phyloP scores from a whole-genome alignment of 2,329 filamentous ascomycete genomes.

The Colletotrichum cereale region DNA sequence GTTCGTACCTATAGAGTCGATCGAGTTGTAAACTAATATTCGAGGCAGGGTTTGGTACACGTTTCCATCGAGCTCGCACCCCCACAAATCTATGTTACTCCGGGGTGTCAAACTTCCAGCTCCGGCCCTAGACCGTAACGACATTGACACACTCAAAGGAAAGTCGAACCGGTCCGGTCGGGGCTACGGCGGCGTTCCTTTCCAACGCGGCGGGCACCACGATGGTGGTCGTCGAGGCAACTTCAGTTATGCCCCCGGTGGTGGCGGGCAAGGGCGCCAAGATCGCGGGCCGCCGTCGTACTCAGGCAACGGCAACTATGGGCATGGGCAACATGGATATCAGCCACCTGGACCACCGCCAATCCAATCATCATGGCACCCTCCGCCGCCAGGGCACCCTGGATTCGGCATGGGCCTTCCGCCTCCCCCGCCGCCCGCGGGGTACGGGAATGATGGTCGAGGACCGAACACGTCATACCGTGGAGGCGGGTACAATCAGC shows the following conservation, averaged over 20 bases:
- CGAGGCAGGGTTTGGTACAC: constrained; percentile 81
- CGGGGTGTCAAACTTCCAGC: constrained; percentile 81
- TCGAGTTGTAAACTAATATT: constrained; percentile 46
- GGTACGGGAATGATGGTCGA: constrained; percentile 43
- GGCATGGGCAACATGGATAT: constrained; percentile 36
- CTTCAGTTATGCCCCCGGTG: constrained; percentile 64
- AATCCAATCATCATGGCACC: constrained; percentile 52
- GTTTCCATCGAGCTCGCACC: constrained; percentile 77
- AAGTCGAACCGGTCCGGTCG: constrained; percentile 76
- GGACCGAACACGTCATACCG: constrained; percentile 21
- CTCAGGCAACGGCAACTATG: constrained; percentile 32
- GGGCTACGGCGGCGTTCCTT: constrained; percentile 75
- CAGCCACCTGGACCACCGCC: constrained; percentile 3
- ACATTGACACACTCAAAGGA: constrained; percentile 79
- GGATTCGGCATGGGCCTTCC: constrained; percentile 58
- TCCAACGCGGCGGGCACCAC: constrained; percentile 58
- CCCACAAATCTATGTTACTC: constrained; percentile 95
- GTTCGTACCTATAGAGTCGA: neutral
- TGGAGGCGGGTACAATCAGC: constrained; percentile 21
- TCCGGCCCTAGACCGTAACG: constrained; percentile 79
- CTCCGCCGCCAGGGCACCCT: constrained; percentile 59
- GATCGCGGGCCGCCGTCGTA: constrained; percentile 35
- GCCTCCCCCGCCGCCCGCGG: constrained; percentile 61
- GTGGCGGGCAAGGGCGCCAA: constrained; percentile 39
- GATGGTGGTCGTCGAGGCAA: constrained; percentile 59